phyloP scores from a whole-genome alignment of 495 filamentous ascomycete species.

The Glutinoglossum americanum region DNA sequence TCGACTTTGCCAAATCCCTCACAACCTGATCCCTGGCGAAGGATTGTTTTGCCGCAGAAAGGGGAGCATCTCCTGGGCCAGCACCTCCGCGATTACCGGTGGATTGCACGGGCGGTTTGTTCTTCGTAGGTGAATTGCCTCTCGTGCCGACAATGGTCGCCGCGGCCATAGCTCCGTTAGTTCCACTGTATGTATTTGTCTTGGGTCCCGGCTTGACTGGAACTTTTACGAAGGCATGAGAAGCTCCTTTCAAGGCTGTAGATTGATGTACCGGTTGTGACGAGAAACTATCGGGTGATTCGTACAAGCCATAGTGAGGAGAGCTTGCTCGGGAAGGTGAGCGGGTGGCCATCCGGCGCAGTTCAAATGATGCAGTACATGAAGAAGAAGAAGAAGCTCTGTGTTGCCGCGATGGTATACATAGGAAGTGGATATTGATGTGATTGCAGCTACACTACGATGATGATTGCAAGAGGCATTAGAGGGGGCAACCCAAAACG shows the following conservation, averaged over 20 bases:
- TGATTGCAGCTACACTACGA: neutral
- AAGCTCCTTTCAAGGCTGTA: slow-evolving; percentile 1
- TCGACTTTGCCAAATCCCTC: neutral
- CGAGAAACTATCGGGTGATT: neutral
- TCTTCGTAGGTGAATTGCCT: neutral
- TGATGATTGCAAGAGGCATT: too few species aligned
- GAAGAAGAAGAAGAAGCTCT: neutral
- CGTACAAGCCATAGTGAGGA: neutral
- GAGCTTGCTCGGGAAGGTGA: neutral
- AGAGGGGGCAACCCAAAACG: too few species aligned
- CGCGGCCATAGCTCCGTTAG: slow-evolving; percentile 3
- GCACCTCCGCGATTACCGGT: neutral
- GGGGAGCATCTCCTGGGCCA: neutral
- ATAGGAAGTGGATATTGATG: neutral
- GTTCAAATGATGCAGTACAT: neutral
- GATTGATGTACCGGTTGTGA: neutral
- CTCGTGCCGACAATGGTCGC: neutral
- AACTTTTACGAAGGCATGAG: neutral
- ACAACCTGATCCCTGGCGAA: neutral
- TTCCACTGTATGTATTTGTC: neutral
- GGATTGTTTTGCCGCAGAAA: slow-evolving; percentile 1
- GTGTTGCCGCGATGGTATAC: neutral
- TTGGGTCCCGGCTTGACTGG: neutral
- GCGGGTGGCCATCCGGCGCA: neutral
- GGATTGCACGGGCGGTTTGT: neutral